Evolutionary conservation across 257 asterid genomes (phyloP), one percentile per base, ranked within the genome.

Genomic region (Solanum bukasovii): DNA sequence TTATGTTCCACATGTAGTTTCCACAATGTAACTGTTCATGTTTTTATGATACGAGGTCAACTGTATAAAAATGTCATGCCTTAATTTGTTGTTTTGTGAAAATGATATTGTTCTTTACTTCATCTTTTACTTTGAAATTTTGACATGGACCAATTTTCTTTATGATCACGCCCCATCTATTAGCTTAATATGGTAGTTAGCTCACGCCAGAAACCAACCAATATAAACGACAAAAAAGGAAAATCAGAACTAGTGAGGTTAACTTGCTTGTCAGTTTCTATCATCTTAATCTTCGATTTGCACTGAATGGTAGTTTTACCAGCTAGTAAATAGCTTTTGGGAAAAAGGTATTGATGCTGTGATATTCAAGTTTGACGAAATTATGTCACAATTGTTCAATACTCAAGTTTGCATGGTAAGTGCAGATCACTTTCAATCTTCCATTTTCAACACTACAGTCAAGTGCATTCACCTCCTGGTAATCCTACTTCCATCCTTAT

Each of bases 1-100:
- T 27, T 73, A 84, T 81, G 86, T 56, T 89, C 86, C 79, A 87
- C 78, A 27, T 87, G 90, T 90, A 86, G 91, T 87, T 91, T 85
- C 74, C 88, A 87, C 63, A 85, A 86, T 90, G 91, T 49, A 85
- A 84, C 74, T 29, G 34, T 68, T 84, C 82, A 35, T 68, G 13
- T 49, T 16, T 6, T 16, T 77, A 23, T 88, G 40, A 27, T 38
- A 56, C 13, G 37, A 46, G 74, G 31, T 72, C 88, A 87, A 78
- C 49, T 86, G 93, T 89, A 87, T 87, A 89, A 82, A 87, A 87
- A 59, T 40, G 61, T 49, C 42, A 59, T 67, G n/a, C 25, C 9
- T 59, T 70, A 13, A 25, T 85, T 38, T 44, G 56, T 85, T 68
- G 56, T 68, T n/a, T 38, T 37, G 25, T 65, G 16, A 72, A 85